Conservation (phyloP, 805 yeast genomes). For the Candida saitoana region DNA sequence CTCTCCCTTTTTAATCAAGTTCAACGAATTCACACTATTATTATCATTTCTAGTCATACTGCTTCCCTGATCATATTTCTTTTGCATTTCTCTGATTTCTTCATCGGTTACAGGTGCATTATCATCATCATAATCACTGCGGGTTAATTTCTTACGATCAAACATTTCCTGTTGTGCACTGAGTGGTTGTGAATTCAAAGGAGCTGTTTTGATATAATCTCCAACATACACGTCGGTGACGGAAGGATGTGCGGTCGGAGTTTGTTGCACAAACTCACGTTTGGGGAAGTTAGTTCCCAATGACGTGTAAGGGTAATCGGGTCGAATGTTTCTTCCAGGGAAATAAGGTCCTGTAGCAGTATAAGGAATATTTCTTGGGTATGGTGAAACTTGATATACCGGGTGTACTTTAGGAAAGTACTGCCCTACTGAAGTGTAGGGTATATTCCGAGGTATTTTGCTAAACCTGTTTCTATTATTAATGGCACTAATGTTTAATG, state of each 20-base stretch:
- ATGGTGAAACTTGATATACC: background rate
- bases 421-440: conserved; percentile 1
- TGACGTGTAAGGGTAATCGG: background rate
- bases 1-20: conserved; percentile 13
- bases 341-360: conserved; percentile 6
- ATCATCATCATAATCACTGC: conserved; percentile 13
- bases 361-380: conserved; percentile 1
- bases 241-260: conserved; percentile 7
- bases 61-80: conserved; percentile 15
- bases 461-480: conserved; percentile 7
- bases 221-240: conserved; percentile 51
- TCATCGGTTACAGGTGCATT: conserved; percentile 26
- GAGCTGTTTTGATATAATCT: conserved; percentile 44
- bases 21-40: background rate
- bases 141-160: conserved; percentile 8
- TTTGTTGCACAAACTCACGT: background rate
- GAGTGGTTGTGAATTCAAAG: conserved; percentile 48
- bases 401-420: background rate
- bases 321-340: conserved; percentile 5
- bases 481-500: conserved; percentile 24
- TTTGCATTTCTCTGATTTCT: conserved; percentile 30
- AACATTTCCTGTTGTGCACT: conserved; percentile 45
- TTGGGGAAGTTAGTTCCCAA: conserved; percentile 2
- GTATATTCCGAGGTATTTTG: conserved; percentile 3
- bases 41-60: background rate